Evolutionary conservation across 148 eudicot species (phyloP), one percentile per base, ranked within the genome.

Genomic region (Talinum fruticosum): DNA sequence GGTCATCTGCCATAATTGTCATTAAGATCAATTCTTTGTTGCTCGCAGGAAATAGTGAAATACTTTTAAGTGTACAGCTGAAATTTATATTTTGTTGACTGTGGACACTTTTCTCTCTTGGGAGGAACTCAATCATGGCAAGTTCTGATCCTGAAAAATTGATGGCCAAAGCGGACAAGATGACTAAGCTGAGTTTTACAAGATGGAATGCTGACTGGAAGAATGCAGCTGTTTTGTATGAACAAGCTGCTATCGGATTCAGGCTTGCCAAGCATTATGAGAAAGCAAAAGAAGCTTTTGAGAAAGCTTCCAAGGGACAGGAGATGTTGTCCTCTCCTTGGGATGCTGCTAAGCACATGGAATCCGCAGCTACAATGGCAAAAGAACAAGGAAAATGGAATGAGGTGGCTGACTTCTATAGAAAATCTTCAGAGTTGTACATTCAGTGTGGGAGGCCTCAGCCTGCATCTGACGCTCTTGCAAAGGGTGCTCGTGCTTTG

Each of bases 181-280:
- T 93, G 65, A 91, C 96, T 65, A 91, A 87, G 77, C 89, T 93
- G 57, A 90, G 88, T 76, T 74, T 93, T 49, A 93, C 98, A 6
- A 87, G 98, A 83, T 93, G 98, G 98, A 93, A 84, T 84, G 92
- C 92, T 72, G 98, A 93, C 86, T 93, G 98, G 98, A 89, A 72
- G 76, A 83, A 84, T 71, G 98, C 98, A 65, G 82, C 91, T 36
- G 79, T 49, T 45, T 62, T 91, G 76, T 93, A 91, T 78, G 98
- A 93, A 85, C 98, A 93, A 80, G 98, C 98, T 62, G 98, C 92
- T 88, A 77, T 75, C 79, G 91, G 83, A n/a, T 93, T 83, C 79
- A 87, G 98, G 79, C 75, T 86, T 78, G 85, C 96, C 69, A 91
- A 84, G 80, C 87, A 87, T 21, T 83, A 85, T 45, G 98, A 89